Base-by-base conservation (phyloP, 2,329 filamentous ascomycete species). In the Tolypocladium guangdongense region DNA sequence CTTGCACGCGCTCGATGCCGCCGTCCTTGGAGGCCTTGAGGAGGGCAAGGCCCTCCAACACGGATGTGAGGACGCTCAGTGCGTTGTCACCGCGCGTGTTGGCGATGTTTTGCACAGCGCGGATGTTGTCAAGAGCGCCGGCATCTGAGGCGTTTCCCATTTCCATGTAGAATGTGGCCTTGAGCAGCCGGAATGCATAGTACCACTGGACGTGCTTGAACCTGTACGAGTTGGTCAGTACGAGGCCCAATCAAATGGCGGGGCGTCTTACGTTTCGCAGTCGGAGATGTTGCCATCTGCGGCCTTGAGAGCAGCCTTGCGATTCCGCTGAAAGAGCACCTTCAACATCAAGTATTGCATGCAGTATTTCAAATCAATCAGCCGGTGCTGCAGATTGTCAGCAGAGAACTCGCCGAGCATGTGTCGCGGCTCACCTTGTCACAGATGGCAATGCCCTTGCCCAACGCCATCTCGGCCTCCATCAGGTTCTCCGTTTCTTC, bases 401-500 rank as follows among this genome's bases (percentile, higher is more conserved):
- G 54, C 20, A n/a, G 30, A 24, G 11, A 7, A 12, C 3, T 4
- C 32, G 20, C 16, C 7, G 16, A 24, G 14, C 7, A 24, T 41
- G 12, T 10, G 7, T 18, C 22, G 27, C 33, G 11, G 55, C 63
- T 57, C 67, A 82, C 81, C 69, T 84, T 82, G 56, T 86, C 83
- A 60, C 84, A 88, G 2, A 87, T 71, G 2, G 81, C 78, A 52
- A 88, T 83, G 7, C 86, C 86, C 67, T 88, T 88, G 41, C 80
- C 84, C 54, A 92, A 68, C 4, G 83, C 76, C 14, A 83, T 86
- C 66, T 91, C 87, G 1, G 86, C 84, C 60, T 88, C 83, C 71
- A 82, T 83, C 12, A 83, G 72, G 58, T 90, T 90, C 36, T 88
- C 84, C 2, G 87, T 91, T 69, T 92, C 88, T 57, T 89, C 83